Evolutionary conservation across 768 basidiomycete species (phyloP).

Genomic region (Leucosporidium creatinivorum): DNA sequence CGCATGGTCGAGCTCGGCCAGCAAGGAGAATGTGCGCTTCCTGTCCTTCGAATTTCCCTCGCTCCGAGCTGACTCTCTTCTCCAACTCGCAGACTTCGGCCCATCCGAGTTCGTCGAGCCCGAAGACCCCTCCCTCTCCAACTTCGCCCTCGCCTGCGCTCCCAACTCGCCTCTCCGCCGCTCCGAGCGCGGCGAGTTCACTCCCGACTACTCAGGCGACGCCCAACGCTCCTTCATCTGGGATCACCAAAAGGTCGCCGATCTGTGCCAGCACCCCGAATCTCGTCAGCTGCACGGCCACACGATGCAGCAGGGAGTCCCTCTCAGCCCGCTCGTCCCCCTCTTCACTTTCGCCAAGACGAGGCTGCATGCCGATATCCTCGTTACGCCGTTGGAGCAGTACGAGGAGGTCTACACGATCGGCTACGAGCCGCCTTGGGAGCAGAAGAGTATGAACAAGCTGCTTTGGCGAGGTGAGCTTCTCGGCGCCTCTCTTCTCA

Average conservation of each 20-base stretch:
- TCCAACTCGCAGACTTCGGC: conserved; percentile 30
- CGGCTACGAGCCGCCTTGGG: conserved; percentile 40
- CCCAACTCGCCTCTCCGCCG: conserved; percentile 37
- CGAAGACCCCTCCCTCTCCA: conserved; percentile 31
- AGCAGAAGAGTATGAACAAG: conserved; percentile 42
- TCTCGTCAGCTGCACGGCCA: conserved; percentile 35
- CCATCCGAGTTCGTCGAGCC: conserved; percentile 35
- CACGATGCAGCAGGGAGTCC: conserved; percentile 33
- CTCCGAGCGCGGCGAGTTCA: conserved; percentile 32
- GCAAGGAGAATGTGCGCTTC: conserved; percentile 34
- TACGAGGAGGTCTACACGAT: conserved; percentile 45
- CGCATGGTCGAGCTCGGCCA: conserved; percentile 34
- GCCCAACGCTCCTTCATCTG: conserved; percentile 35
- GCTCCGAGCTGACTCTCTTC: background rate
- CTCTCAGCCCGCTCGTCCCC: conserved; percentile 34
- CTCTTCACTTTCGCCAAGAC: conserved; percentile 87
- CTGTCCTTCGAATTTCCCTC: background rate
- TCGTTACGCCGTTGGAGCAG: conserved; percentile 94
- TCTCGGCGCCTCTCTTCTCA: background rate
- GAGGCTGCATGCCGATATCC: conserved; percentile 75
- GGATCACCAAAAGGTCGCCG: conserved; percentile 31
- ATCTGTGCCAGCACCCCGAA: conserved; percentile 38
- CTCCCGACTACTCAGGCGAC: conserved; percentile 26
- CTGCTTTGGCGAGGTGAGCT: conserved; percentile 44
- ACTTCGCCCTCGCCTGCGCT: conserved; percentile 37